Conservation (phyloP, 2,329 filamentous ascomycete genomes). For the Zymoseptoria tritici region DNA sequence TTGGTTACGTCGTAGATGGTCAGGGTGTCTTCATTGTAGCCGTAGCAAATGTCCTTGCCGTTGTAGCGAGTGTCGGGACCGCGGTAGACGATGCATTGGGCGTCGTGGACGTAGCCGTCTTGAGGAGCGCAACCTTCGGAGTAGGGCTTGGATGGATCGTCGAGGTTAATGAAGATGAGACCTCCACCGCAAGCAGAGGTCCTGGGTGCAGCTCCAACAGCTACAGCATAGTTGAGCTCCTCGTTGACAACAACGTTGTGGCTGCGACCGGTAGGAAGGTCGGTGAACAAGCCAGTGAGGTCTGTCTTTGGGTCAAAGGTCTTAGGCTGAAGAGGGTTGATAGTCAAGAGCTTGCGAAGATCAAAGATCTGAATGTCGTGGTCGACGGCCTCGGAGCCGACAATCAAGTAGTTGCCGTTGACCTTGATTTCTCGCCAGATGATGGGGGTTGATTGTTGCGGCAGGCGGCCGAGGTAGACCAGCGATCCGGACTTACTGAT, state of each 20-base stretch:
- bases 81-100: slow-evolving; percentile 46
- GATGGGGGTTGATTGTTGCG: slow-evolving; percentile 40
- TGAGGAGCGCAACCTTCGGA: slow-evolving; percentile 44
- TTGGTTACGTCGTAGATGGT: slow-evolving; percentile 42
- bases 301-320: slow-evolving; percentile 34
- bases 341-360: slow-evolving; percentile 48
- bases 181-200: slow-evolving; percentile 41
- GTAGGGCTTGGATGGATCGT: slow-evolving; percentile 44
- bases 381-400: slow-evolving; percentile 39
- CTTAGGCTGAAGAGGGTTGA: slow-evolving; percentile 38
- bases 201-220: slow-evolving; percentile 34
- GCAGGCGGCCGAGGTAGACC: slow-evolving; percentile 47
- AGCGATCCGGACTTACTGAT: slow-evolving; percentile 42
- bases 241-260: slow-evolving; percentile 50
- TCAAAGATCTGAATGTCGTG: slow-evolving; percentile 58
- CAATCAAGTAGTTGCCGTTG: slow-evolving; percentile 38
- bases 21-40: slow-evolving; percentile 44
- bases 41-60: slow-evolving; percentile 45
- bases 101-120: slow-evolving; percentile 52
- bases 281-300: slow-evolving; percentile 11
- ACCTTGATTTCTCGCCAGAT: slow-evolving; percentile 48
- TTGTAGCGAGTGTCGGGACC: slow-evolving; percentile 41
- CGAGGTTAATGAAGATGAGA: slow-evolving; percentile 48
- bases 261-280: slow-evolving; percentile 21
- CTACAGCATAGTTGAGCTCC: slow-evolving; percentile 43